Percentiles rank a stretch among this genome's conserved stretches.
phyloP scores from a whole-genome alignment of 441 rosid species.

The Erysimum cheiri region DNA sequence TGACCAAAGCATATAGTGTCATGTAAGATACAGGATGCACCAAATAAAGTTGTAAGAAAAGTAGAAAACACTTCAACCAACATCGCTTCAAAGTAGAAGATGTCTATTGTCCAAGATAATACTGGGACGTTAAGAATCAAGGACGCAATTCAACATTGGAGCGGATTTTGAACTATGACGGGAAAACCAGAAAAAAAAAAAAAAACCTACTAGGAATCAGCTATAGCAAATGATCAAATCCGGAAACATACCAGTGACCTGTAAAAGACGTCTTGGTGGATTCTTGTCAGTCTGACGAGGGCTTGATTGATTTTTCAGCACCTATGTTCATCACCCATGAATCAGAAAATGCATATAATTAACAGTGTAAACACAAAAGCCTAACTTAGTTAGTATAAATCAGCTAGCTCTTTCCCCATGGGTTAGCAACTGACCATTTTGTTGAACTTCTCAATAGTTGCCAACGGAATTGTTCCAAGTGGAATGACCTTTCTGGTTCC shows the following conservation, averaged over 20 bases:
- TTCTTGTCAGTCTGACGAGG: conserved; percentile 60
- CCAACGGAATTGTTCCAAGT: conserved; percentile 89
- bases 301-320: conserved; percentile 62
- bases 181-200: neutral
- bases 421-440: conserved; percentile 64
- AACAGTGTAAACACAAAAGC: conserved; percentile 22
- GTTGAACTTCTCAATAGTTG: conserved; percentile 89
- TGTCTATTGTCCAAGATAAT: conserved; percentile 8
- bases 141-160: neutral
- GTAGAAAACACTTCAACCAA: conserved; percentile 27
- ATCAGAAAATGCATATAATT: conserved; percentile 30
- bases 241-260: conserved; percentile 77
- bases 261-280: conserved; percentile 80
- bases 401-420: conserved; percentile 20
- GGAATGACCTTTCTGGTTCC: conserved; percentile 76
- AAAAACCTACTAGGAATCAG: neutral
- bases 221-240: neutral
- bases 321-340: conserved; percentile 51
- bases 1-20: conserved; percentile 10
- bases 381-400: conserved; percentile 12
- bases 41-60: conserved; percentile 9
- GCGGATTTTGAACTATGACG: neutral
- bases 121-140: conserved; percentile 6
- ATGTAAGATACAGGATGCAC: conserved; percentile 18
- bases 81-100: neutral